Percentiles rank a stretch among this genome's conserved stretches.
Conservation (phyloP, 2,329 filamentous ascomycete genomes). For the Diaporthe capsici region DNA sequence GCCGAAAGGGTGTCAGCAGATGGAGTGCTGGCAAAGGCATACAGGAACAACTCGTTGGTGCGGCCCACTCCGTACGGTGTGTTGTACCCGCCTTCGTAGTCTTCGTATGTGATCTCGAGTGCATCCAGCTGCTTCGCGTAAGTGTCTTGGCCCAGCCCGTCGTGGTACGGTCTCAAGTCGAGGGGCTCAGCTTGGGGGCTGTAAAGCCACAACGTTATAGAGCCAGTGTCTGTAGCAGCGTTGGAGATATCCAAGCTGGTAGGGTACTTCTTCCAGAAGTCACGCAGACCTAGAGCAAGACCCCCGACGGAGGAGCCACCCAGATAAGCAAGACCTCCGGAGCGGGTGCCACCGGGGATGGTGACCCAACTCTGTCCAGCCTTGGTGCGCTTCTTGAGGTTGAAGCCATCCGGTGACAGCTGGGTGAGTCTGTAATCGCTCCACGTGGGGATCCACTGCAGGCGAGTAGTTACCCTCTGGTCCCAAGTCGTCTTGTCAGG, state of each 20-base stretch:
- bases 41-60: conserved; percentile 70
- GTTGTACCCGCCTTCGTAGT: conserved; percentile 68
- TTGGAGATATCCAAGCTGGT: conserved; percentile 69
- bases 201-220: conserved; percentile 60
- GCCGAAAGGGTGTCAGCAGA: conserved; percentile 59
- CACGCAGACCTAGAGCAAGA: conserved; percentile 68
- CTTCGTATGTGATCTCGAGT: conserved; percentile 74
- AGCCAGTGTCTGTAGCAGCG: conserved; percentile 62
- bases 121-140: conserved; percentile 72
- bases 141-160: conserved; percentile 68
- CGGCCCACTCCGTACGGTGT: conserved; percentile 71
- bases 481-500: conserved; percentile 63
- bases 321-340: conserved; percentile 71
- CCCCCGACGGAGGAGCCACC: conserved; percentile 71
- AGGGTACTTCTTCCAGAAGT: conserved; percentile 76
- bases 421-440: conserved; percentile 70
- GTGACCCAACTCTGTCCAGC: conserved; percentile 70
- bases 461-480: conserved; percentile 57
- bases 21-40: conserved; percentile 67
- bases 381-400: conserved; percentile 71
- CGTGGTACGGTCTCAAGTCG: conserved; percentile 51
- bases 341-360: conserved; percentile 68
- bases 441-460: conserved; percentile 72
- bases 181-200: conserved; percentile 7
- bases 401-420: conserved; percentile 72